Evolutionary conservation across 345 rosid species (phyloP).

Genomic region (Moricandia moricandioides): DNA sequence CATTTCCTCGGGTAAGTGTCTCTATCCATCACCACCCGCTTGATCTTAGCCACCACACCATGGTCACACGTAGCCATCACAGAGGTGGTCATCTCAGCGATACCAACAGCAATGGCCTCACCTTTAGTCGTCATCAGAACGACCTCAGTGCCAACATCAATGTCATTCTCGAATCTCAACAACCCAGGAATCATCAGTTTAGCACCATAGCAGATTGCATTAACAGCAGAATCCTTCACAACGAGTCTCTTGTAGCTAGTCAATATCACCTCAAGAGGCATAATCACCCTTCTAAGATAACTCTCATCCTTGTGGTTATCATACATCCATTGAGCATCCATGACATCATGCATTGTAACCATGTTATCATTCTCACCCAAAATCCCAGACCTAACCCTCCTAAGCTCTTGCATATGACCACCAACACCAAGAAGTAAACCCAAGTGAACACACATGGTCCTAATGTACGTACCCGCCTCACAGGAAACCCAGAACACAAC

Average conservation of each 20-base stretch:
- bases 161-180: constrained; percentile 85
- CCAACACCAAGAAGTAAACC: constrained; percentile 94
- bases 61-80: constrained; percentile 96
- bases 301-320: constrained; percentile 40
- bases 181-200: constrained; percentile 91
- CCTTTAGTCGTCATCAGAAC: constrained; percentile 97
- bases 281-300: constrained; percentile 80
- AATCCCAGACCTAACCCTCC: constrained; percentile 95
- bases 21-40: constrained; percentile 97
- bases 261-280: constrained; percentile 85
- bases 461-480: constrained; percentile 93
- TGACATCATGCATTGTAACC: constrained; percentile 96
- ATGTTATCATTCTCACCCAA: constrained; percentile 89
- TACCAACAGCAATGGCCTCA: constrained; percentile 86
- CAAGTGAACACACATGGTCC: constrained; percentile 93
- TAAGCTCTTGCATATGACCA: constrained; percentile 91
- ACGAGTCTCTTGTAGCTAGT: constrained; percentile 93
- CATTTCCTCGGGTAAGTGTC: constrained; percentile 96
- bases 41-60: constrained; percentile 93
- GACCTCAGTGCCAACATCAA: constrained; percentile 83
- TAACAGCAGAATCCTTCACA: constrained; percentile 89
- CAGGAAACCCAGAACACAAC: constrained; percentile 96
- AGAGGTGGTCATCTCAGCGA: constrained; percentile 97
- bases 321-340: constrained; percentile 68
- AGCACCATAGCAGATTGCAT: constrained; percentile 95